A percentile compares a stretch with the other conserved stretches of the same genome.
Evolutionary conservation across 2,329 filamentous ascomycete genomes (phyloP).

Genomic region (Xylariaceae sp.): DNA sequence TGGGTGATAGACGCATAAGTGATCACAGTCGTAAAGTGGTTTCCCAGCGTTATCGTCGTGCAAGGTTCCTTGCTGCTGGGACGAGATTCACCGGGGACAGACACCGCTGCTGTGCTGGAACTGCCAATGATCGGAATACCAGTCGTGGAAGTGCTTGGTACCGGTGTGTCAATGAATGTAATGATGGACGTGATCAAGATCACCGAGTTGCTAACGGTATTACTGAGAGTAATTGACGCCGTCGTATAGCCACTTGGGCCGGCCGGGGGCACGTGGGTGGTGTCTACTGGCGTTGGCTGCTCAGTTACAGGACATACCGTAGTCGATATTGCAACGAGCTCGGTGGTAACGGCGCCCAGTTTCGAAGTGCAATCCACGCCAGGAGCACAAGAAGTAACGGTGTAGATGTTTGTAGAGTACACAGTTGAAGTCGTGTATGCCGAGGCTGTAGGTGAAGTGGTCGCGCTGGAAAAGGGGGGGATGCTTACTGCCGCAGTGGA

Average conservation of each 20-base stretch:
- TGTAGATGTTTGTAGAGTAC: slow-evolving; percentile 30
- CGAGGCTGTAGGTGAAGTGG: slow-evolving; percentile 9
- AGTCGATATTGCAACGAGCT: slow-evolving; percentile 28
- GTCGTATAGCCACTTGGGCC: background rate
- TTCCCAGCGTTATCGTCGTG: slow-evolving; percentile 28
- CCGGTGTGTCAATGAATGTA: slow-evolving; percentile 27
- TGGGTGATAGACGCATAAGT: slow-evolving; percentile 25
- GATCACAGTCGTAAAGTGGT: slow-evolving; percentile 27
- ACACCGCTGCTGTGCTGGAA: slow-evolving; percentile 16
- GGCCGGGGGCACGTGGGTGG: slow-evolving; percentile 7
- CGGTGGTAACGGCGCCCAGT: slow-evolving; percentile 26
- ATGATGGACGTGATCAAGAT: slow-evolving; percentile 26
- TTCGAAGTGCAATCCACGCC: slow-evolving; percentile 27
- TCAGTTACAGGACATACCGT: slow-evolving; percentile 29
- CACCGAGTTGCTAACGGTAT: slow-evolving; percentile 25
- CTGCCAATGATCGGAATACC: slow-evolving; percentile 4
- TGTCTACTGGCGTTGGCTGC: slow-evolving; percentile 3
- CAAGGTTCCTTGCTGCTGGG: slow-evolving; percentile 17
- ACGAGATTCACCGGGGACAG: slow-evolving; percentile 6
- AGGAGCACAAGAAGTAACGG: slow-evolving; percentile 28
- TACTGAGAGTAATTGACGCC: slow-evolving; percentile 23
- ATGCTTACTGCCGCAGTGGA: slow-evolving; percentile 4
- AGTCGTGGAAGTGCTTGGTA: slow-evolving; percentile 12
- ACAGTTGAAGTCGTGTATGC: slow-evolving; percentile 30
- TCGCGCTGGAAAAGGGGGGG: slow-evolving; percentile 3